A percentile compares a stretch with the other conserved stretches of the same genome.
These are phyloP conservation scores for Stereocaulon alpinum DNA, from an alignment of 495 filamentous ascomycete genomes.

Conservation along the genomic window DNA sequence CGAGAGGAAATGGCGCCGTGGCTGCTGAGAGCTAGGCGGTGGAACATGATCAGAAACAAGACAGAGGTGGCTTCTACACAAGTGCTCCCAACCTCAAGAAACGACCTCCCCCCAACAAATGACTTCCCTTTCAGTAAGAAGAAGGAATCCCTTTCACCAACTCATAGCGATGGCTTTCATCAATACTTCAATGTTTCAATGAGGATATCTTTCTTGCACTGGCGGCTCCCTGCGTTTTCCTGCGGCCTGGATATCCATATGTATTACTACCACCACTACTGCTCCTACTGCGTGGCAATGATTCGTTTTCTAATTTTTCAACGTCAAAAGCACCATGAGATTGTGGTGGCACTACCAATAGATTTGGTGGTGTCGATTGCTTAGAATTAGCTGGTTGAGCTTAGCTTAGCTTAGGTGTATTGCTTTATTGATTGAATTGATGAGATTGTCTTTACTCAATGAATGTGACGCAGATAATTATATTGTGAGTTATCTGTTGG, in stretches of 20 bases:
- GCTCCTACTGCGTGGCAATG: neutral
- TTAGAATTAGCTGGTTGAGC: neutral
- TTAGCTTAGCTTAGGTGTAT: neutral
- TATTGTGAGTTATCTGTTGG: neutral
- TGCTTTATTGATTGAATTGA: neutral
- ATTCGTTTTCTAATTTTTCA: neutral
- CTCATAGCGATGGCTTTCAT: too few relatives aligned
- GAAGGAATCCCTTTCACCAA: too few relatives aligned
- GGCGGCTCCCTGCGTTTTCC: too few relatives aligned
- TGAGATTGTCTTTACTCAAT: neutral
- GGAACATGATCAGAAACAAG: too few relatives aligned
- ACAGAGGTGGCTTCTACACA: too few relatives aligned
- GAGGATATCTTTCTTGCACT: too few relatives aligned
- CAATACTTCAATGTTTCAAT: too few relatives aligned
- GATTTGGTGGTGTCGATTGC: neutral
- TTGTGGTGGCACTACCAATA: neutral
- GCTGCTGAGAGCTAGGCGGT: slow-evolving; percentile 5
- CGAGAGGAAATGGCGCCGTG: slow-evolving; percentile 31
- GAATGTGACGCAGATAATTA: too few relatives aligned
- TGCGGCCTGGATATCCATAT: slow-evolving; percentile 10
- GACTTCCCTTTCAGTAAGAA: too few relatives aligned
- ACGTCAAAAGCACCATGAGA: neutral
- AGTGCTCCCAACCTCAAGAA: too few relatives aligned
- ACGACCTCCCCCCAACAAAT: too few relatives aligned
- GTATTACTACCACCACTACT: neutral